These are phyloP conservation scores for Peribolospora kevripleyi DNA, from an alignment of 768 basidiomycete genomes.

Conservation along the genomic window DNA sequence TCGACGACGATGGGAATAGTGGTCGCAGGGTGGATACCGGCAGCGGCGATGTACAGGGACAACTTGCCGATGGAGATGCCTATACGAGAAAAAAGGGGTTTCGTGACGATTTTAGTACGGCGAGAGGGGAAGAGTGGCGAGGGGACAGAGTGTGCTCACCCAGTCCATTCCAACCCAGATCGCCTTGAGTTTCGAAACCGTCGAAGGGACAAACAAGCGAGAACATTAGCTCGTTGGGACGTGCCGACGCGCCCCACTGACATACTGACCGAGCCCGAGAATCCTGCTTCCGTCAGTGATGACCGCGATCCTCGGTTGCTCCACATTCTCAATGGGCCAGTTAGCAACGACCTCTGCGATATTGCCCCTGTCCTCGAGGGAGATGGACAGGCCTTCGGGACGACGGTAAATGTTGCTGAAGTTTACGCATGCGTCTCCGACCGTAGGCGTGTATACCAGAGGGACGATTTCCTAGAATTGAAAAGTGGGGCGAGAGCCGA, in stretches of 20 bases:
- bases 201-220: background rate
- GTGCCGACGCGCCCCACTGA: conserved; percentile 21
- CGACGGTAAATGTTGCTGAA: conserved; percentile 35
- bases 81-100: conserved; percentile 24
- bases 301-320: conserved; percentile 47
- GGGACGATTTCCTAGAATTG: conserved; percentile 34
- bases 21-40: conserved; percentile 26
- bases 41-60: conserved; percentile 68
- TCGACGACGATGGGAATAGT: conserved; percentile 67
- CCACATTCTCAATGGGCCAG: conserved; percentile 36
- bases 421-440: conserved; percentile 70
- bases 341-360: conserved; percentile 43
- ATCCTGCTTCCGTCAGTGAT: conserved; percentile 89
- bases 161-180: conserved; percentile 17
- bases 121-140: too few relatives aligned
- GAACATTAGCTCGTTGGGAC: background rate
- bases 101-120: background rate
- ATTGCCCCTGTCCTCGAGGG: conserved; percentile 58
- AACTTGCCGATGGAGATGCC: conserved; percentile 71
- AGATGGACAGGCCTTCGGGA: conserved; percentile 27
- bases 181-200: conserved; percentile 14
- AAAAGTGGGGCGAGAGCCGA: background rate
- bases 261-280: conserved; percentile 42
- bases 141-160: conserved; percentile 33
- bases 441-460: conserved; percentile 75